These are phyloP conservation scores for Yarrowia deformans DNA, from an alignment of 805 yeast genomes.

Conservation along the genomic window DNA sequence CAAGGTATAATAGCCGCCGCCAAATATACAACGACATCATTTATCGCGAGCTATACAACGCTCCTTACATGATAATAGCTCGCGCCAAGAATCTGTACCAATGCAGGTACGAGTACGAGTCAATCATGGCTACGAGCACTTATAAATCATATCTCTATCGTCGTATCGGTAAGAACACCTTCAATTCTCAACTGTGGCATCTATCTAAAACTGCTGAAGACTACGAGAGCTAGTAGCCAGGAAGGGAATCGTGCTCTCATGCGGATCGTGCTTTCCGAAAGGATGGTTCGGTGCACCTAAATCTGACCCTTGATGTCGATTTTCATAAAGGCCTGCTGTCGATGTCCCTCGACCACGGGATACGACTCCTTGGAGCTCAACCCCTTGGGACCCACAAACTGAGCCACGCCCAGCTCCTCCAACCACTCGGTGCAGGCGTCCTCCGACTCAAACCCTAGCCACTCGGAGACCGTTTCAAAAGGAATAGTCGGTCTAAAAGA, in stretches of 20 bases:
- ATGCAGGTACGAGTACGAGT: constrained; percentile 21
- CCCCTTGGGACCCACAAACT: constrained; percentile 45
- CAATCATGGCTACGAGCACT: neutral
- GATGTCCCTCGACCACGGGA: constrained; percentile 52
- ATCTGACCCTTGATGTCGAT: constrained; percentile 92
- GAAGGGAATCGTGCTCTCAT: constrained; percentile 20
- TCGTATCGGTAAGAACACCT: no score
- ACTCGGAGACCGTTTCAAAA: constrained; percentile 44
- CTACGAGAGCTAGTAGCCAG: constrained; percentile 12
- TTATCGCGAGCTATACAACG: neutral
- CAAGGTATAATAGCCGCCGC: neutral
- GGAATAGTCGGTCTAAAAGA: constrained; percentile 55
- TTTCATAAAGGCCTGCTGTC: constrained; percentile 56
- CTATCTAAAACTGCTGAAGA: constrained; percentile 15
- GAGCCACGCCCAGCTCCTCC: constrained; percentile 52
- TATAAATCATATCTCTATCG: no score
- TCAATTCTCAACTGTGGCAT: constrained; percentile 3
- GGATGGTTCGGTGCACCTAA: neutral
- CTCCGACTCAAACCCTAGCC: constrained; percentile 52
- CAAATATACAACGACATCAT: neutral
- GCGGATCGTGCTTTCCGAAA: neutral
- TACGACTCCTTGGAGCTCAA: constrained; percentile 44
- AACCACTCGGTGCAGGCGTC: constrained; percentile 57
- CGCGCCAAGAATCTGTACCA: constrained; percentile 6
- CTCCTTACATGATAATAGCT: neutral